Evolutionary conservation across 352 stramenopile genomes (phyloP).

Genomic region (Phytopythium aichiense): DNA sequence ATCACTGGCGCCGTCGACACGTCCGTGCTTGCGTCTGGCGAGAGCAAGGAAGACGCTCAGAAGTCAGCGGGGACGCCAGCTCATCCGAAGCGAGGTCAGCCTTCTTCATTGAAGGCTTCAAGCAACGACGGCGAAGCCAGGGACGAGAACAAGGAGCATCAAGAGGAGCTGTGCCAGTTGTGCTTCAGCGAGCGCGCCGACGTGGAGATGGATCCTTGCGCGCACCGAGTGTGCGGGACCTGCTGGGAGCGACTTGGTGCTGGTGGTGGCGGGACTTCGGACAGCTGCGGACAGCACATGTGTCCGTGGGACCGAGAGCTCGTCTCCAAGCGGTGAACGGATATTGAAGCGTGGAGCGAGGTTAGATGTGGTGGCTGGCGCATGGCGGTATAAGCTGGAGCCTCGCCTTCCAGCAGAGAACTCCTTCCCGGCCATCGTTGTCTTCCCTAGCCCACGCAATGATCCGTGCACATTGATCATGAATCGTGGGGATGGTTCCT

Average conservation of each 20-base stretch:
- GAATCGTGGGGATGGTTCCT: no score
- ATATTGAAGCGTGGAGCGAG: not conserved
- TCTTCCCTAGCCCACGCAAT: no score
- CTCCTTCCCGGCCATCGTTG: no score
- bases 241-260: slow-evolving; percentile 47
- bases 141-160: not conserved
- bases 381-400: no score
- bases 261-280: slow-evolving; percentile 23
- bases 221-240: slow-evolving; percentile 36
- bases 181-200: slow-evolving; percentile 38
- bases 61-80: not conserved
- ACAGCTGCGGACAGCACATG: slow-evolving; percentile 13
- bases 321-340: slow-evolving; percentile 27
- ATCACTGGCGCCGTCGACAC: slow-evolving; percentile 20
- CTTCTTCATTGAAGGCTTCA: not conserved
- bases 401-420: no score
- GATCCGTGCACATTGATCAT: no score
- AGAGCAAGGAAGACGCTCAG: not conserved
- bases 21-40: not conserved
- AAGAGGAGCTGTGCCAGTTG: slow-evolving; percentile 29
- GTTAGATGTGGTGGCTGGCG: not conserved
- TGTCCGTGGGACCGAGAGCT: slow-evolving; percentile 66
- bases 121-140: not conserved
- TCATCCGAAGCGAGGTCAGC: not conserved
- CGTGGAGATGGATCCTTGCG: slow-evolving; percentile 55